Base-by-base conservation (phyloP, 495 filamentous ascomycete genomes). In the Ascobolus immersus region DNA sequence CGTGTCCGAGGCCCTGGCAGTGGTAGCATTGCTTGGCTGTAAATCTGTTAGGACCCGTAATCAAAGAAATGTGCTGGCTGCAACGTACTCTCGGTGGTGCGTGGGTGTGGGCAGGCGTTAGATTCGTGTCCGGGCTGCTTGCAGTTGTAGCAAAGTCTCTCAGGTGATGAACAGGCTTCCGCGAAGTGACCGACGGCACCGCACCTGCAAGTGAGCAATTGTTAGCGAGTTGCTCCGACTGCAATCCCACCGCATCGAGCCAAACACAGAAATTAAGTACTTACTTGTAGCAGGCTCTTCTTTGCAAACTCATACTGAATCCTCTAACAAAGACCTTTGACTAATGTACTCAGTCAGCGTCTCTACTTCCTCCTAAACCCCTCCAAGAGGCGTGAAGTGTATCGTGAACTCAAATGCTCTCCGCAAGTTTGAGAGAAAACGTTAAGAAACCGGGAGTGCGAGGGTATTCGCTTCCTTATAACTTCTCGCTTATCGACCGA, bases 61-160 rank as follows among this genome's bases (percentile, higher is more conserved):
- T 4, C 11, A 21, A 2, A n/a, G 17, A 23, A 12, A 28, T 39
- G 39, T 32, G 39, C 68, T 58, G 65, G 73, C 69, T 31, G 28
- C 10, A 17, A 31, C 28, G 14, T 17, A 31, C 28, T 77, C 58
- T 99, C 86, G 39, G 89, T 92, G 26, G 82, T 90, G 54, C 89
- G 71, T 43, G 89, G 89, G 52, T 76, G 73, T 42, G 89, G 89
- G 64, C 89, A 99, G 48, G 71, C 71, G 61, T 82, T 94, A 35
- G 84, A 93, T 56, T 99, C 89, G 58, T 99, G 89, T 53, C 89
- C 82, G 44, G 77, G 77, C 58, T 84, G 76, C 64, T 82, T 81
- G 71, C 86, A 99, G 63, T 99, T 99, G 60, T 99, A 99, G 71
- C 86, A 99, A 51, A 94, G 74, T 51, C 86, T 73, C 62, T 94